phyloP scores from a whole-genome alignment of 192 early-diverging fungal species.

The Bifiguratus adelaidae region DNA sequence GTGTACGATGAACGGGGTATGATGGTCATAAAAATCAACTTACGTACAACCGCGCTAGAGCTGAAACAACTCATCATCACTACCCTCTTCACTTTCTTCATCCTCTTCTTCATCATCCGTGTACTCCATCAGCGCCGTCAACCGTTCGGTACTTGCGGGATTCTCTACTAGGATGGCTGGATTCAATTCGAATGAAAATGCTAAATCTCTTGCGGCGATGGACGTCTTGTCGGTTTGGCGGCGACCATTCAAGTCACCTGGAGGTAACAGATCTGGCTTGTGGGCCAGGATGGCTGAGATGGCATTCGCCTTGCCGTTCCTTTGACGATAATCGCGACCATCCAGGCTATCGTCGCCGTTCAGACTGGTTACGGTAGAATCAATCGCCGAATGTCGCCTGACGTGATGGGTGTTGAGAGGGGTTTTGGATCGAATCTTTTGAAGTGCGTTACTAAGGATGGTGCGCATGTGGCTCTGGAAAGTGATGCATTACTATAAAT shows the following conservation, averaged over 20 bases:
- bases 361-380: no score
- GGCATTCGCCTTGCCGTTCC: neutral
- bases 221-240: neutral
- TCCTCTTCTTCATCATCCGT: constrained; percentile 41
- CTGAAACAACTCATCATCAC: constrained; percentile 21
- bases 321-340: no score
- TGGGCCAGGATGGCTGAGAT: neutral
- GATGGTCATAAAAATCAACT: no score
- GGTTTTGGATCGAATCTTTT: constrained; percentile 47
- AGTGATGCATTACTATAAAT: neutral
- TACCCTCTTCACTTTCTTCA: constrained; percentile 25
- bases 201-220: constrained; percentile 36
- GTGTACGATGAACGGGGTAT: no score
- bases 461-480: constrained; percentile 50
- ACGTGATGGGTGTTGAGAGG: constrained; percentile 4
- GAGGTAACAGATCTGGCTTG: neutral
- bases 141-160: constrained; percentile 45
- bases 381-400: neutral
- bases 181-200: constrained; percentile 50
- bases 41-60: neutral
- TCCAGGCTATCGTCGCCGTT: no score
- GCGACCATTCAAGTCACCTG: neutral
- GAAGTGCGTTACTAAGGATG: constrained; percentile 54
- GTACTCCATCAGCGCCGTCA: constrained; percentile 28
- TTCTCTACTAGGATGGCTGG: constrained; percentile 56